Base-by-base conservation (phyloP, 1,284 basidiomycete genomes). In the Neonothopanus nambi region DNA sequence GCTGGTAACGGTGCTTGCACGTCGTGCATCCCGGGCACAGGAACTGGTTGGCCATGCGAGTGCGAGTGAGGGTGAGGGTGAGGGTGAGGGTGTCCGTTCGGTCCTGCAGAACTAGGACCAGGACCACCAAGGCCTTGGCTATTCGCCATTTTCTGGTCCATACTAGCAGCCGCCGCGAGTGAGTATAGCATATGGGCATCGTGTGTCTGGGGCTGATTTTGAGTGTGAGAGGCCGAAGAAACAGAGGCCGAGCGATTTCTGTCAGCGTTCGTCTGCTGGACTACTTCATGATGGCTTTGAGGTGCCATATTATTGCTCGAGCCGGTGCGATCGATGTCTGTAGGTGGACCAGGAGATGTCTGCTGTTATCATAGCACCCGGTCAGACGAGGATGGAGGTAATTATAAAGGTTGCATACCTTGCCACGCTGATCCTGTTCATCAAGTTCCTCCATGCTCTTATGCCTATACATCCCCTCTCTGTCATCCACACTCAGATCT, bases 381-480 rank as follows among this genome's bases (percentile, higher is more conserved):
- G 15, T 9, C 12, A 17, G 9, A 17, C 18, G 6, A 51, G 17
- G n/a, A n/a, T 18, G 21, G 18, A 43, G n/a, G 30, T 13, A 1
- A 20, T 30, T 21, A n/a, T 7, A 36, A 21, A 18, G 11, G 36
- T 6, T 28, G 44, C 49, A 18, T 39, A 58, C 54, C 41, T 53
- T 47, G 17, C 46, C 44, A 8, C 41, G 51, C 13, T 54, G 46
- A 38, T 26, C 39, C 38, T 51, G 43, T 28, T 51, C 51, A 6
- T 56, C 55, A 15, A 45, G n/a, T 11, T 52, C 50, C 36, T 59
- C 57, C 23, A 48, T 43, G 33, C 46, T 52, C 36, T 51, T 53
- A 41, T 59, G 57, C 9, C 57, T 28, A 33, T 59, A 59, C 57
- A 59, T 59, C 21, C 57, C 57, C 24, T 59, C 57, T 23, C 54